phyloP scores from a whole-genome alignment of 176 grass and related monocot species.

The Paspalum vaginatum region DNA sequence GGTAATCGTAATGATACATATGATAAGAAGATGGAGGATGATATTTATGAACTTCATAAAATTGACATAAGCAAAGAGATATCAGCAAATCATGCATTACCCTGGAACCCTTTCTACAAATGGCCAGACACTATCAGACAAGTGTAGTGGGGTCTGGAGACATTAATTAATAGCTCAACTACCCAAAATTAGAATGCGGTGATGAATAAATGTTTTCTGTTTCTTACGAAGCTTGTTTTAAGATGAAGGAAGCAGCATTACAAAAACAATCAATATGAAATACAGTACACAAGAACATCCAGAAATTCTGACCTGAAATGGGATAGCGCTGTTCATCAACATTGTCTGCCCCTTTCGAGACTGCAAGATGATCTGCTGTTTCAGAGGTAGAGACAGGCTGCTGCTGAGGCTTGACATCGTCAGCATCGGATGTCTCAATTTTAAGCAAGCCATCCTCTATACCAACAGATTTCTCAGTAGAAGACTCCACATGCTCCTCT shows the following conservation, averaged over 20 bases:
- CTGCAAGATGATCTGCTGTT: slow-evolving; percentile 18
- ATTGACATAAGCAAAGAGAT: neutral
- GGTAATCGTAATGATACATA: neutral
- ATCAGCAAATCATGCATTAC: slow-evolving; percentile 5
- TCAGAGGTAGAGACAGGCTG: slow-evolving; percentile 38
- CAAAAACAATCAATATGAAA: neutral
- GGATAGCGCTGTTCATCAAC: neutral
- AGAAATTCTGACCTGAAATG: slow-evolving; percentile 40
- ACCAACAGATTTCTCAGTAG: slow-evolving; percentile 18
- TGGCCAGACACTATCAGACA: neutral
- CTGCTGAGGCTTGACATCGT: slow-evolving; percentile 22
- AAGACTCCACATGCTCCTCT: neutral
- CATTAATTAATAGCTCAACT: slow-evolving; percentile 1
- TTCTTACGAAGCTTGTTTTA: neutral
- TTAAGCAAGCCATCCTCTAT: slow-evolving; percentile 7
- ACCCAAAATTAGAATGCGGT: neutral
- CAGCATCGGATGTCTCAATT: slow-evolving; percentile 14
- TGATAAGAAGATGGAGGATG: slow-evolving; percentile 1
- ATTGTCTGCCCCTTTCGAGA: slow-evolving; percentile 3
- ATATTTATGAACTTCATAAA: neutral
- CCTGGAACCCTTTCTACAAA: neutral
- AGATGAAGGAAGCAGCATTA: neutral
- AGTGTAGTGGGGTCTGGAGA: slow-evolving; percentile 19
- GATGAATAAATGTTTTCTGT: neutral
- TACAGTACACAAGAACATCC: neutral